phyloP scores from a whole-genome alignment of 1,139 yeast species.

The Debaryomyces nepalensis region DNA sequence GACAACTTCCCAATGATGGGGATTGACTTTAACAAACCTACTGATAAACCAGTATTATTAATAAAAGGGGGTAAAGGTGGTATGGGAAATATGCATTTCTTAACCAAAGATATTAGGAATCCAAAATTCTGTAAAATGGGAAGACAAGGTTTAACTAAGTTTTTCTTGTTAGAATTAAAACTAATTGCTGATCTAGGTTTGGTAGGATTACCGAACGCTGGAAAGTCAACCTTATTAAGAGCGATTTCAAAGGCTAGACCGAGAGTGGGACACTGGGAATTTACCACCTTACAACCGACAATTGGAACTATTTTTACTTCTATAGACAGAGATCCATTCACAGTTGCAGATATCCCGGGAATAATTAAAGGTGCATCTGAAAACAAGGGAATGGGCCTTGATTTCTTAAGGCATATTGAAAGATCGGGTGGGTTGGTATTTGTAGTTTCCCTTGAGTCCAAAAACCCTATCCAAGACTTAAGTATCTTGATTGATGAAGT shows the following conservation, averaged over 20 bases:
- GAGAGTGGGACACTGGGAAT: conserved; percentile 95
- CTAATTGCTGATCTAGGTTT: conserved; percentile 90
- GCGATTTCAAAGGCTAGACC: conserved; percentile 94
- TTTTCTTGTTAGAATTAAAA: conserved; percentile 80
- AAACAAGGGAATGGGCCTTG: conserved; percentile 92
- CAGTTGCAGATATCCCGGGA: conserved; percentile 98
- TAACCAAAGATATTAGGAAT: conserved; percentile 80
- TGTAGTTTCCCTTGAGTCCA: conserved; percentile 74
- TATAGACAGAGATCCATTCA: conserved; percentile 73
- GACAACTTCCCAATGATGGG: conserved; percentile 84
- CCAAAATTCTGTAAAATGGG: conserved; percentile 89
- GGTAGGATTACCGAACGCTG: conserved; percentile 96
- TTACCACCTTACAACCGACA: conserved; percentile 90
- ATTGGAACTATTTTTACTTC: conserved; percentile 82
- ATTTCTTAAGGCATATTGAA: conserved; percentile 88
- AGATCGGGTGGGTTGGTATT: conserved; percentile 88
- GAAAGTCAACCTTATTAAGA: conserved; percentile 84
- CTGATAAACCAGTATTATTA: conserved; percentile 68
- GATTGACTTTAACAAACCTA: conserved; percentile 69
- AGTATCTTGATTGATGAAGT: conserved; percentile 67
- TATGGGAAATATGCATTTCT: conserved; percentile 93
- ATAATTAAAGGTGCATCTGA: conserved; percentile 84
- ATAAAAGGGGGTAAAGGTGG: conserved; percentile 92
- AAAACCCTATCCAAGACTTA: conserved; percentile 68
- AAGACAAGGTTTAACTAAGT: conserved; percentile 65